Evolutionary conservation across 2,329 filamentous ascomycete genomes (phyloP).

Genomic region (Aspergillus carbonarius): DNA sequence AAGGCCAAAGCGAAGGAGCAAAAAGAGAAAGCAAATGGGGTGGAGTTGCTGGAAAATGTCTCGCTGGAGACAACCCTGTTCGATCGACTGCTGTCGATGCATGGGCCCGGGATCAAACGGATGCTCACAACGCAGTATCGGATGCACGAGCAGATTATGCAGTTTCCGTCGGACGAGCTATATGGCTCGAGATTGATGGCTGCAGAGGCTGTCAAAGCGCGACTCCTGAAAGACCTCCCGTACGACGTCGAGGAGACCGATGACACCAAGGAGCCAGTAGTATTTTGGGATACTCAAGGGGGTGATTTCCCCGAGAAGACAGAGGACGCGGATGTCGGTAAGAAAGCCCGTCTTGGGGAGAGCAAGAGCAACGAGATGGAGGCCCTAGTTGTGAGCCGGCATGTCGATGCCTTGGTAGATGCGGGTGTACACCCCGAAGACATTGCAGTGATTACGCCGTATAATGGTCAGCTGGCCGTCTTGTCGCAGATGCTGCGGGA

Average conservation of each 20-base stretch:
- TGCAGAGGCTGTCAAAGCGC: slow-evolving; percentile 71
- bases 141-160: slow-evolving; percentile 96
- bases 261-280: slow-evolving; percentile 80
- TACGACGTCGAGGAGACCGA: slow-evolving; percentile 79
- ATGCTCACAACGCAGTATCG: slow-evolving; percentile 98
- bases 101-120: slow-evolving; percentile 80
- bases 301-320: slow-evolving; percentile 84
- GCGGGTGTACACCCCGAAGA: slow-evolving; percentile 79
- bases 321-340: slow-evolving; percentile 66
- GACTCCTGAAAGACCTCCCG: slow-evolving; percentile 73
- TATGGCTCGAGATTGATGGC: slow-evolving; percentile 82
- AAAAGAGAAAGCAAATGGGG: slow-evolving; percentile 39
- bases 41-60: slow-evolving; percentile 47
- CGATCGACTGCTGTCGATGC: slow-evolving; percentile 77
- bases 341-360: slow-evolving; percentile 59
- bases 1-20: slow-evolving; percentile 40
- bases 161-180: slow-evolving; percentile 83
- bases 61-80: slow-evolving; percentile 89
- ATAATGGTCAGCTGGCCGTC: slow-evolving; percentile 87
- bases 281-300: slow-evolving; percentile 96
- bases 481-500: slow-evolving; percentile 76
- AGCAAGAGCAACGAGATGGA: slow-evolving; percentile 95
- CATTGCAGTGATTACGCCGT: slow-evolving; percentile 91
- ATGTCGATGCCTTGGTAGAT: slow-evolving; percentile 72
- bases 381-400: slow-evolving; percentile 73